Conservation (phyloP, 2,329 filamentous ascomycete species). For the Xenoacremonium recifei region DNA sequence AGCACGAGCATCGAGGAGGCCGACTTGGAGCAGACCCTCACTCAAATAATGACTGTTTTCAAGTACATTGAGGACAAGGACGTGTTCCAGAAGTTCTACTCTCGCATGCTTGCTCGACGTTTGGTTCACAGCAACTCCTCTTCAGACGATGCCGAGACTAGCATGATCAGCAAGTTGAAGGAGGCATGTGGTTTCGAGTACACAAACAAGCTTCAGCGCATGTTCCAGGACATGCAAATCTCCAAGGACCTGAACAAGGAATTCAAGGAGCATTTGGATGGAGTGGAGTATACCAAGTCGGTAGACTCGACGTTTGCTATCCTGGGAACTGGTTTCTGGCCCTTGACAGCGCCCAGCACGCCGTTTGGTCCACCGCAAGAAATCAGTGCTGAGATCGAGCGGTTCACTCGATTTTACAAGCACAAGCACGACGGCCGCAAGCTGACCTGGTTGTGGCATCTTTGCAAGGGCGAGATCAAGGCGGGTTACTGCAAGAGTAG, state of each 20-base stretch:
- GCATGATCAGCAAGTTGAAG: constrained; percentile 99
- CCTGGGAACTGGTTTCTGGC: constrained; percentile 96
- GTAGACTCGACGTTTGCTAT: constrained; percentile 89
- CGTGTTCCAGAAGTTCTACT: constrained; percentile 99
- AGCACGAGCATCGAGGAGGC: constrained; percentile 90
- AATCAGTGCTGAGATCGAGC: constrained; percentile 83
- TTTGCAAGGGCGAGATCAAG: constrained; percentile 96
- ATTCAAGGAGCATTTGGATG: constrained; percentile 75
- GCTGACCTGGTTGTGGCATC: constrained; percentile 95
- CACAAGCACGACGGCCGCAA: constrained; percentile 96
- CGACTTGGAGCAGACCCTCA: constrained; percentile 84
- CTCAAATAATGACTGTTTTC: constrained; percentile 98
- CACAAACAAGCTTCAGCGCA: constrained; percentile 98
- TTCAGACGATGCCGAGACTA: constrained; percentile 95
- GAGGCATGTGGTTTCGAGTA: constrained; percentile 99
- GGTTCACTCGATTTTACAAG: constrained; percentile 89
- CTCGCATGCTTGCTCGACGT: constrained; percentile 90
- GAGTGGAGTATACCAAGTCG: constrained; percentile 58
- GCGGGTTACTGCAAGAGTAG: constrained; percentile 86
- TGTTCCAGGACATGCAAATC: constrained; percentile 99
- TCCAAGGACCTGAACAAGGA: constrained; percentile 93
- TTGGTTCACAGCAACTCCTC: constrained; percentile 94
- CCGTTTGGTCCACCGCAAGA: constrained; percentile 84
- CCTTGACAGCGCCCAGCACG: constrained; percentile 80
- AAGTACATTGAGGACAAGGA: constrained; percentile 99